A percentile compares a stretch with the other conserved stretches of the same genome.
phyloP scores from a whole-genome alignment of 371 early-diverging fungal species.

The Dichotomocladium elegans region DNA sequence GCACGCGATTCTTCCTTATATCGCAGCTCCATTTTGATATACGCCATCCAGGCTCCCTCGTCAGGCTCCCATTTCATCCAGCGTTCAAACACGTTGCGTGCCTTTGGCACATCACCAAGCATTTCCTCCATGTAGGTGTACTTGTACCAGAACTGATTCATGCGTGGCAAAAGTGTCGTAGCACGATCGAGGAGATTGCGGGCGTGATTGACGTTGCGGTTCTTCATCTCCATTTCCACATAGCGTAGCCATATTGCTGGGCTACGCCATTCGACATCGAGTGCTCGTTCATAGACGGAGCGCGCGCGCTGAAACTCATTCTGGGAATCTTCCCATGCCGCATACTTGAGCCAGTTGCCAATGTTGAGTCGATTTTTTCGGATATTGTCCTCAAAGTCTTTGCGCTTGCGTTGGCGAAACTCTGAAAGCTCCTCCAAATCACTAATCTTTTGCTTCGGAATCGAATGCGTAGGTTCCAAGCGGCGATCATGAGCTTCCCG shows the following conservation, averaged over 20 bases:
- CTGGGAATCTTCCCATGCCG: constrained; percentile 93
- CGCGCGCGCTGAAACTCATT: constrained; percentile 83
- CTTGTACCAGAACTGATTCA: constrained; percentile 97
- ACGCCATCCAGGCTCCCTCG: constrained; percentile 91
- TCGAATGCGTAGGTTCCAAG: constrained; percentile 64
- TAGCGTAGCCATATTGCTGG: constrained; percentile 89
- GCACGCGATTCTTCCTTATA: constrained; percentile 86
- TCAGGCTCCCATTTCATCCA: constrained; percentile 99
- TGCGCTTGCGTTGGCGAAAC: constrained; percentile 86
- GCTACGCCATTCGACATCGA: constrained; percentile 87
- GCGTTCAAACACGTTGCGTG: constrained; percentile 92
- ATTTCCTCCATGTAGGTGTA: constrained; percentile 97
- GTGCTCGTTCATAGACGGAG: constrained; percentile 87
- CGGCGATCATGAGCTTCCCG: constrained; percentile 92
- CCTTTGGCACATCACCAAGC: constrained; percentile 86
- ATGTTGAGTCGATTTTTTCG: constrained; percentile 82
- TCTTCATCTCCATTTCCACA: constrained; percentile 96
- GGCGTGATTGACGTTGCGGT: constrained; percentile 87
- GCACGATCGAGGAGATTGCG: constrained; percentile 94
- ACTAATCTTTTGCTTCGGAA: constrained; percentile 87
- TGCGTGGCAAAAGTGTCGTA: constrained; percentile 85
- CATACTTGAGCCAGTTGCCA: constrained; percentile 93
- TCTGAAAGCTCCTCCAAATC: constrained; percentile 92
- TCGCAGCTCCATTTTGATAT: constrained; percentile 90
- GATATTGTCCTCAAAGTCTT: constrained; percentile 91